Percentiles rank a stretch among this genome's conserved stretches.
Conservation (phyloP, 257 asterid species). For the Haberlea rhodopensis region DNA sequence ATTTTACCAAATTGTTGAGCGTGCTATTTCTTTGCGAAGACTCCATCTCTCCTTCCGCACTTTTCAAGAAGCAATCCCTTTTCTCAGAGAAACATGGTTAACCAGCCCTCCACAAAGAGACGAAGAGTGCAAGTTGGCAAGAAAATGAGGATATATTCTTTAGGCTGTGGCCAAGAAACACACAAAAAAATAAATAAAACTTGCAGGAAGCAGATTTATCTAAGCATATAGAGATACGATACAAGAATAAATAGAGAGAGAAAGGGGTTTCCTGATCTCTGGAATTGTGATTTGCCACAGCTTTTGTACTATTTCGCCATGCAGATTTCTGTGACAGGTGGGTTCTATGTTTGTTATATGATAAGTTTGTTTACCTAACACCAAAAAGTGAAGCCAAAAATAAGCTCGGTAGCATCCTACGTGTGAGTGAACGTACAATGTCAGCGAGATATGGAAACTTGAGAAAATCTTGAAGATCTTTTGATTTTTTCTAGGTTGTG, state of each 20-base stretch:
- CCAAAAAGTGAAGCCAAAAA: constrained; percentile 11
- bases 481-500: too few relatives aligned
- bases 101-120: constrained; percentile 25
- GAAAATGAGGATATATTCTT: constrained; percentile 29
- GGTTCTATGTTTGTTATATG: constrained; percentile 12
- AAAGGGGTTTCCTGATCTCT: constrained; percentile 30
- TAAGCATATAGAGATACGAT: constrained; percentile 17
- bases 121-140: constrained; percentile 32
- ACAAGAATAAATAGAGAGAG: constrained; percentile 21
- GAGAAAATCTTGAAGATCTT: too few relatives aligned
- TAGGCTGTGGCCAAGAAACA: constrained; percentile 36
- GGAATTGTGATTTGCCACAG: constrained; percentile 29
- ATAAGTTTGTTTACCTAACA: constrained; percentile 21
- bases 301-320: constrained; percentile 39
- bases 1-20: constrained; percentile 36
- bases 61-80: neutral
- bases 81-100: constrained; percentile 6
- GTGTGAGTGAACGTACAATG: constrained; percentile 3
- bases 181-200: constrained; percentile 20
- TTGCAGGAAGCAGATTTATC: constrained; percentile 27
- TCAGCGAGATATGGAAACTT: neutral
- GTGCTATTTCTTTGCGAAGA: constrained; percentile 32
- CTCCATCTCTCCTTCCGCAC: constrained; percentile 27
- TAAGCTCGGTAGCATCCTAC: constrained; percentile 1
- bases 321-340: constrained; percentile 30